Evolutionary conservation across 1,139 yeast genomes (phyloP), one percentile per base, ranked within the genome.

Genomic region (Kodamaea fungicola): DNA sequence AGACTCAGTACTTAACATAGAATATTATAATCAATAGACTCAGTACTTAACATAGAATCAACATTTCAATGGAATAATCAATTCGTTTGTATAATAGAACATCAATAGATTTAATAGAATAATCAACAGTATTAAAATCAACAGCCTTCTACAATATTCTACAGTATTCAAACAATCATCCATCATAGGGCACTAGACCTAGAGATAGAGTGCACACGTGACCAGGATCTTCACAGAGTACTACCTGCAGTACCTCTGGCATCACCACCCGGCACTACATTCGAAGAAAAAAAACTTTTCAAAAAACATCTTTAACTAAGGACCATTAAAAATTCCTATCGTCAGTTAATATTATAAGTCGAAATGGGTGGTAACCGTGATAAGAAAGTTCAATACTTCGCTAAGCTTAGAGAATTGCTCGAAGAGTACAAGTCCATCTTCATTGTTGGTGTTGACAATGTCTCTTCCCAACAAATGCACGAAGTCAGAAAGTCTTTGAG

Each of bases 291-390:
- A 38, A 38, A 32, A 23, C 32, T 38, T 34, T 13, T 30, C 33
- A 26, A 25, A 34, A 26, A 21, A 24, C 22, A 12, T 33, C 43
- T 41, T 23, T 28, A 34, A 32, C 41, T 38, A 29, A 59, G 67
- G 62, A 59, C 76, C 76, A 95, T 90, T 90, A 89, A 90, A 90
- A 84, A 80, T 85, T 77, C 97, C 96, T 87, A 83, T 80, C 95
- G 86, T 78, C 82, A 74, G 57, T 46, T 42, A 46, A 35, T 22
- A 47, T 51, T 49, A 62, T 57, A 75, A 83, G 90, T 87, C 92
- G 96, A 87, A 85, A 92, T 92, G 98, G 98, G 97, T 90, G 97
- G 97, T 80, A 71, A 86, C 78, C 92, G 96, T 79, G 97, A 88
- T 67, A 90, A 90, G 83, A 92, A 92, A 75, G 83, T 69, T 64